These are phyloP conservation scores for Rhinocladiella similis DNA, from an alignment of 2,329 filamentous ascomycete genomes.

Conservation along the genomic window DNA sequence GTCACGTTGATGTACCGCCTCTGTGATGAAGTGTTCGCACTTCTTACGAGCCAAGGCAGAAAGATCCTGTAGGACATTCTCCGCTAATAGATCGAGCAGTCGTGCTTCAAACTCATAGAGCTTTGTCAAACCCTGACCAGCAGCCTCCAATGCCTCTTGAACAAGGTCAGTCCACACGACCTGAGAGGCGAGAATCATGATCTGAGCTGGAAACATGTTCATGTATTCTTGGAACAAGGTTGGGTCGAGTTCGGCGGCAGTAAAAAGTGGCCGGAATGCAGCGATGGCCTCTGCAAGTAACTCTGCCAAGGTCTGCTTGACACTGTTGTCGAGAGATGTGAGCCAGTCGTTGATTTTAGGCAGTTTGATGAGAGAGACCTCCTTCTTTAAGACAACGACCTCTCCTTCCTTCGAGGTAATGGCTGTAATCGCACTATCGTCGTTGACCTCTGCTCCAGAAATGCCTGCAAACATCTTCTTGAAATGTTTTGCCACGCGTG, in stretches of 20 bases:
- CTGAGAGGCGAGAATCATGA: conserved; percentile 92
- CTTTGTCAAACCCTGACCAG: conserved; percentile 66
- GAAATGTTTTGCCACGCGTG: conserved; percentile 96
- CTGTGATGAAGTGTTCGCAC: conserved; percentile 97
- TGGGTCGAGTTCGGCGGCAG: conserved; percentile 67
- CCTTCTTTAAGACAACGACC: conserved; percentile 79
- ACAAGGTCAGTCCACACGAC: conserved; percentile 90
- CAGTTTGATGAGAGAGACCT: conserved; percentile 88
- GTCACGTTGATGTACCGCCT: conserved; percentile 97
- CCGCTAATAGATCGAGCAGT: conserved; percentile 80
- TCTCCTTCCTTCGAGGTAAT: conserved; percentile 97
- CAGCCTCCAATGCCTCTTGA: conserved; percentile 71
- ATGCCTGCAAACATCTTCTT: conserved; percentile 99
- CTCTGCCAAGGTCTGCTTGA: conserved; percentile 93
- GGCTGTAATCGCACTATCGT: conserved; percentile 83
- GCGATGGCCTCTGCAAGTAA: conserved; percentile 82
- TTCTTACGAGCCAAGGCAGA: conserved; percentile 87
- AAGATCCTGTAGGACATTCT: conserved; percentile 86
- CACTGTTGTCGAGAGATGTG: conserved; percentile 84
- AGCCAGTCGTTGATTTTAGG: conserved; percentile 99
- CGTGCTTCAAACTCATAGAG: conserved; percentile 82
- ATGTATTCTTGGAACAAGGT: conserved; percentile 77
- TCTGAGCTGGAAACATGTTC: conserved; percentile 81
- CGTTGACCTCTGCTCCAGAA: conserved; percentile 85
- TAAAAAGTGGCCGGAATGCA: conserved; percentile 77